A percentile compares a stretch with the other conserved stretches of the same genome.
phyloP scores from a whole-genome alignment of 2,329 filamentous ascomycete species.

The Camillea tinctor region DNA sequence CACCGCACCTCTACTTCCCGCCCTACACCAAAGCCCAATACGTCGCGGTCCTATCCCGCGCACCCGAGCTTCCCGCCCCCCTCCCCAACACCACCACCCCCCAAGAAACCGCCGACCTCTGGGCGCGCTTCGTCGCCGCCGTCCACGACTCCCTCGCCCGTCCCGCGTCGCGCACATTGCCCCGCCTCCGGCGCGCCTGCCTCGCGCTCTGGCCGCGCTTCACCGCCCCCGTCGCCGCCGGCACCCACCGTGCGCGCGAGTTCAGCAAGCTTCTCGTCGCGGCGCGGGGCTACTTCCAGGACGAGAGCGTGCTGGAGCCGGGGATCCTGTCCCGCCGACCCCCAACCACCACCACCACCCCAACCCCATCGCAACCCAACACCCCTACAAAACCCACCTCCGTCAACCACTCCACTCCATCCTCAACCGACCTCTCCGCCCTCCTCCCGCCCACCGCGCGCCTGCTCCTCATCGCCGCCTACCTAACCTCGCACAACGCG shows the following conservation, averaged over 20 bases:
- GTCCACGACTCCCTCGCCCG: constrained; percentile 85
- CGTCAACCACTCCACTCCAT: constrained; percentile 5
- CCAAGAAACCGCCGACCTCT: constrained; percentile 64
- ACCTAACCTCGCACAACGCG: constrained; percentile 79
- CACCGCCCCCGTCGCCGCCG: constrained; percentile 70
- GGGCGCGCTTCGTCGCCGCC: constrained; percentile 76
- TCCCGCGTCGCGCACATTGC: constrained; percentile 75
- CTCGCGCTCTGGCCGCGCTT: constrained; percentile 82
- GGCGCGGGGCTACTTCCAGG: constrained; percentile 67
- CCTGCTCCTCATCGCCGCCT: constrained; percentile 72
- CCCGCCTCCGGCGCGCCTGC: constrained; percentile 69
- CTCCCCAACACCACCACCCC: constrained; percentile 53
- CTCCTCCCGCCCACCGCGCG: constrained; percentile 71
- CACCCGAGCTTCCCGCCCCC: constrained; percentile 39
- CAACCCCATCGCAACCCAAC: constrained; percentile 13
- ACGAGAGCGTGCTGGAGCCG: constrained; percentile 68
- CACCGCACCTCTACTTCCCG: constrained; percentile 78
- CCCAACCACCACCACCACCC: constrained; percentile 1
- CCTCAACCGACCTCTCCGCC: constrained; percentile 46
- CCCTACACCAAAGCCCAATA: constrained; percentile 81
- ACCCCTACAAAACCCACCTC: not conserved
- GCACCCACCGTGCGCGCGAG: constrained; percentile 73
- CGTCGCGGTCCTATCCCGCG: constrained; percentile 66
- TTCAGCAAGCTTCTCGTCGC: constrained; percentile 81
- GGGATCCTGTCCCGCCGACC: constrained; percentile 47